phyloP scores from a whole-genome alignment of 2,329 filamentous ascomycete genomes.

The Laburnicola sp. region DNA sequence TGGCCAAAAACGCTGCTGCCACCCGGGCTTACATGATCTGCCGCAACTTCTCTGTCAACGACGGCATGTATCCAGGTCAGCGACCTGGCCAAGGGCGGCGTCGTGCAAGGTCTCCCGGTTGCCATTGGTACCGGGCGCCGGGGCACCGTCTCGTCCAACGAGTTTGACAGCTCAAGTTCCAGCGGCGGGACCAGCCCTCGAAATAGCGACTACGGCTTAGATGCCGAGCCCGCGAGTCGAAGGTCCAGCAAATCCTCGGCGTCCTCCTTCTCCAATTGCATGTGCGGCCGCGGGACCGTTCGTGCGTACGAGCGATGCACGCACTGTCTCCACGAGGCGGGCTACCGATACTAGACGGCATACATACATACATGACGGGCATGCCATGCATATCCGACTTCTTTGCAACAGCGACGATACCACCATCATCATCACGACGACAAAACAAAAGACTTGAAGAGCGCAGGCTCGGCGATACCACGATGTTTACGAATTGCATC shows the following conservation, averaged over 20 bases:
- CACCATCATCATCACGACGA: constrained; percentile 24
- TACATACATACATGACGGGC: constrained; percentile 6
- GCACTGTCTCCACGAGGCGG: constrained; percentile 48
- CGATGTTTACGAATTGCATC: constrained; percentile 22
- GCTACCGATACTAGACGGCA: constrained; percentile 36
- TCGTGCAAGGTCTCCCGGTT: constrained; percentile 65
- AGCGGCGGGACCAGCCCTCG: constrained; percentile 61
- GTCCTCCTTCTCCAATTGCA: constrained; percentile 35
- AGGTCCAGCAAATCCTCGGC: constrained; percentile 42
- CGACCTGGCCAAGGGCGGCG: constrained; percentile 56
- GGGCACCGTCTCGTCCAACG: constrained; percentile 51
- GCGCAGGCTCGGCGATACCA: constrained; percentile 44
- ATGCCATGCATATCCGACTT: constrained; percentile 3
- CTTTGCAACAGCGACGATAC: constrained; percentile 19
- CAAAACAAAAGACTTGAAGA: constrained; percentile 41
- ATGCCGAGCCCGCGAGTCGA: constrained; percentile 35
- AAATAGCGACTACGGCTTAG: constrained; percentile 51
- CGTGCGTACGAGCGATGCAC: constrained; percentile 49
- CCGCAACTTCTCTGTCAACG: constrained; percentile 95
- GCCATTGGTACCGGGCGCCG: constrained; percentile 65
- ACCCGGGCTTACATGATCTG: constrained; percentile 98
- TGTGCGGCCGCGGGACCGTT: constrained; percentile 45
- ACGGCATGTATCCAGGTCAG: constrained; percentile 75
- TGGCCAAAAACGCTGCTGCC: constrained; percentile 90
- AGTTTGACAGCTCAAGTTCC: constrained; percentile 55